Conservation (phyloP, 208 protist species). For the Acanthamoeba sp. region DNA sequence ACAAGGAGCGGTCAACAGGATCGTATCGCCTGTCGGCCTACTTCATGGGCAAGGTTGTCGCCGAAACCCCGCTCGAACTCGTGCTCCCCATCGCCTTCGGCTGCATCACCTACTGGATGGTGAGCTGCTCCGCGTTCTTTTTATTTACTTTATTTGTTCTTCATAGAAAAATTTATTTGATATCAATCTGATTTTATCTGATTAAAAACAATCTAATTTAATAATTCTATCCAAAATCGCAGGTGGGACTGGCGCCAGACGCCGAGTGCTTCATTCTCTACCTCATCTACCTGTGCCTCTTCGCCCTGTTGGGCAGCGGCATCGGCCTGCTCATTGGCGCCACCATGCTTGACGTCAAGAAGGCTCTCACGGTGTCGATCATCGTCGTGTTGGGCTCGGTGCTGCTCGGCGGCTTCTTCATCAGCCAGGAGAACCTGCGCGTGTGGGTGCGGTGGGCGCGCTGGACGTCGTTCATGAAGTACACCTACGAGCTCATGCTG, state of each 20-base stretch:
- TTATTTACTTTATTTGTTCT: background rate
- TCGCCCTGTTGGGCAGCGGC: background rate
- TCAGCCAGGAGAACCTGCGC: constrained; percentile 46
- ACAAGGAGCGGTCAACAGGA: constrained; percentile 73
- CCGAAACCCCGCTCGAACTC: constrained; percentile 76
- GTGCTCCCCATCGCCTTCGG: constrained; percentile 77
- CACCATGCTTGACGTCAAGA: constrained; percentile 53
- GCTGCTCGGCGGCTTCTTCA: constrained; percentile 74
- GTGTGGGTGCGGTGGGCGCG: constrained; percentile 58
- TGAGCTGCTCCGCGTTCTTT: background rate
- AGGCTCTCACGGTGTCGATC: constrained; percentile 33
- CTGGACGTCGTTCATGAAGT: constrained; percentile 63
- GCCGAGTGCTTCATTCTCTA: constrained; percentile 52
- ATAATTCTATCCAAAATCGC: too few relatives aligned
- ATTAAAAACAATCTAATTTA: too few relatives aligned
- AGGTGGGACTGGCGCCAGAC: background rate
- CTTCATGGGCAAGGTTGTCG: constrained; percentile 81
- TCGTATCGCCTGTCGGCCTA: constrained; percentile 79
- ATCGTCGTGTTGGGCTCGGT: constrained; percentile 55
- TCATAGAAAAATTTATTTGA: too few relatives aligned
- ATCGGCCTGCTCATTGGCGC: constrained; percentile 66
- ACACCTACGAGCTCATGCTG: constrained; percentile 42
- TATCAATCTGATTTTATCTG: too few relatives aligned
- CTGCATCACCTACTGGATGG: constrained; percentile 81
- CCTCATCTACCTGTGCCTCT: constrained; percentile 28